A percentile compares a stretch with the other conserved stretches of the same genome.
phyloP scores from a whole-genome alignment of 2,329 filamentous ascomycete genomes.

The Orbilia quercus region DNA sequence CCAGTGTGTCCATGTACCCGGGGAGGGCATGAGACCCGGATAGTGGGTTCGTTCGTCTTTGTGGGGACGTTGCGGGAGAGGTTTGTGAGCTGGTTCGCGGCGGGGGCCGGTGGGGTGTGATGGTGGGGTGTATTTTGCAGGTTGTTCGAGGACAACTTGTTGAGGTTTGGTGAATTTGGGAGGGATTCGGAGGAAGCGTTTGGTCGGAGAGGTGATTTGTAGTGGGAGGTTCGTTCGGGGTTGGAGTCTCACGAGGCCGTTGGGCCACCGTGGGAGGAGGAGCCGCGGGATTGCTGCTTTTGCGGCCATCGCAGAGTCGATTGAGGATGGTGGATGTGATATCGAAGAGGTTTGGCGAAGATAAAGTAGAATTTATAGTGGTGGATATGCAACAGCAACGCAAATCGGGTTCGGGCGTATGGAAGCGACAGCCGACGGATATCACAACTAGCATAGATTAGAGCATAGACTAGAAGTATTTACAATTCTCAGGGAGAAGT shows the following conservation, averaged over 20 bases:
- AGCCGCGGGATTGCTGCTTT: slow-evolving; percentile 38
- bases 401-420: slow-evolving; percentile 19
- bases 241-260: slow-evolving; percentile 36
- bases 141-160: slow-evolving; percentile 74
- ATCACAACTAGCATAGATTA: not conserved
- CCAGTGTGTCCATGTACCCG: slow-evolving; percentile 84
- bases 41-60: slow-evolving; percentile 82
- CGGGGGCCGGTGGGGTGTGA: slow-evolving; percentile 77
- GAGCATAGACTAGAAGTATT: too few relatives aligned
- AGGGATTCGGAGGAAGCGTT: slow-evolving; percentile 51
- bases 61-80: slow-evolving; percentile 67
- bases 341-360: slow-evolving; percentile 21
- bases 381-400: slow-evolving; percentile 48
- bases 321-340: slow-evolving; percentile 1
- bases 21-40: slow-evolving; percentile 86
- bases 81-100: slow-evolving; percentile 66
- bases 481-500: too few relatives aligned
- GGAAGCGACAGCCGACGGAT: not conserved
- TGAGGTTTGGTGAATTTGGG: slow-evolving; percentile 53
- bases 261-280: slow-evolving; percentile 50
- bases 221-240: slow-evolving; percentile 11
- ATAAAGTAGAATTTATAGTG: slow-evolving; percentile 42
- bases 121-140: slow-evolving; percentile 87
- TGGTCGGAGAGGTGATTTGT: slow-evolving; percentile 14
- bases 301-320: slow-evolving; percentile 29